These are phyloP conservation scores for Rhinocladiella similis DNA, from an alignment of 2,329 filamentous ascomycete genomes.

Conservation along the genomic window DNA sequence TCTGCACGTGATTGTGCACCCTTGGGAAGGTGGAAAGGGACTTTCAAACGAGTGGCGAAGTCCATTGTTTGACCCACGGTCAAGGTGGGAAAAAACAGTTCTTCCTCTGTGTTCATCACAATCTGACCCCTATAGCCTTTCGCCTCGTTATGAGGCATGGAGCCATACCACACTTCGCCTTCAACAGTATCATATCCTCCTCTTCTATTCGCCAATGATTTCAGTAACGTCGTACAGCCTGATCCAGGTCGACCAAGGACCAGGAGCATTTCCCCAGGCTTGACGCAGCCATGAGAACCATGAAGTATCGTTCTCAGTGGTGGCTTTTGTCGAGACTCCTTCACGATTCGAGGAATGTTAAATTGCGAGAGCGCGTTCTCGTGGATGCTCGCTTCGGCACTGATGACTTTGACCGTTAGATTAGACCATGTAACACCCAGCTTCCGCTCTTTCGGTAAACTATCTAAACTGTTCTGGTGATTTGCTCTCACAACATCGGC, in stretches of 20 bases:
- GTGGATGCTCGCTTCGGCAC: conserved; percentile 63
- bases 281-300: conserved; percentile 65
- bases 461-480: not conserved
- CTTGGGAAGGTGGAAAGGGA: conserved; percentile 45
- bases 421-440: conserved; percentile 67
- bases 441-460: conserved; percentile 43
- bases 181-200: conserved; percentile 57
- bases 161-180: conserved; percentile 60
- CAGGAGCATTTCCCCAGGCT: conserved; percentile 70
- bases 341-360: conserved; percentile 50
- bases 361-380: conserved; percentile 64
- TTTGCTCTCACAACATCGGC: conserved; percentile 4
- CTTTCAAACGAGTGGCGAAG: conserved; percentile 58
- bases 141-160: conserved; percentile 43
- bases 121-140: conserved; percentile 57
- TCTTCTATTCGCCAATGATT: conserved; percentile 65
- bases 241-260: conserved; percentile 68
- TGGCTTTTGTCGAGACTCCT: conserved; percentile 47
- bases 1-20: conserved; percentile 47
- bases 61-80: conserved; percentile 55
- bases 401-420: conserved; percentile 63
- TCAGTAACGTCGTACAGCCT: conserved; percentile 70
- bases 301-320: conserved; percentile 63
- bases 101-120: conserved; percentile 56
- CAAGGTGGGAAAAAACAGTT: conserved; percentile 52